Evolutionary conservation across 352 stramenopile species (phyloP).

Genomic region (Thraustochytrium sp.): DNA sequence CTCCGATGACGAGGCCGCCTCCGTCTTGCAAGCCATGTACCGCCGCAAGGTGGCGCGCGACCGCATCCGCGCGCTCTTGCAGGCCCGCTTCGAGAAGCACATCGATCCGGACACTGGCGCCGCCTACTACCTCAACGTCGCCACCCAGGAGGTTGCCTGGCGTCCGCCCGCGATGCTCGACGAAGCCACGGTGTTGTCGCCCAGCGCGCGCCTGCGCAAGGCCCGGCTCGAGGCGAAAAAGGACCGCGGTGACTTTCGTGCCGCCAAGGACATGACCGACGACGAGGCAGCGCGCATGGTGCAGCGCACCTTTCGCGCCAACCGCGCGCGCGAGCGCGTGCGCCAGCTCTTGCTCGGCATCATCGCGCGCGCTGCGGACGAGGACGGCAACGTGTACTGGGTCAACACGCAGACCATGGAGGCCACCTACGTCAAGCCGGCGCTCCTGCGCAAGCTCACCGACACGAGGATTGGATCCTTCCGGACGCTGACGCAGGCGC

Average conservation of each 20-base stretch:
- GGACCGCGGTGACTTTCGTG: neutral
- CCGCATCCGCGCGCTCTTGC: neutral
- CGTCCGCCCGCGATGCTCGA: neutral
- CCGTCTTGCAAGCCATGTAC: neutral
- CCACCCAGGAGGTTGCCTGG: neutral
- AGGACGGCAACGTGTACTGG: conserved; percentile 28
- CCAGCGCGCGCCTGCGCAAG: neutral
- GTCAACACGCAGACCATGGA: conserved; percentile 15
- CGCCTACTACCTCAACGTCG: conserved; percentile 8
- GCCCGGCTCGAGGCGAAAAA: conserved; percentile 2
- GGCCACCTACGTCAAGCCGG: conserved; percentile 25
- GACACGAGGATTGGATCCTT: neutral
- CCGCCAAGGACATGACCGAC: conserved; percentile 14
- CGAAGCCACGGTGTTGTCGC: neutral
- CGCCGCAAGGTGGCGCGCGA: neutral
- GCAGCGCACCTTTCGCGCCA: neutral
- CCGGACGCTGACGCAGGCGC: neutral
- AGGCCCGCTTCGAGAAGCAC: conserved; percentile 4
- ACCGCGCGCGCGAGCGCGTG: neutral
- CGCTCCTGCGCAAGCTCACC: conserved; percentile 1
- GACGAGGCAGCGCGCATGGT: conserved; percentile 15
- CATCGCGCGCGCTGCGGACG: conserved; percentile 3
- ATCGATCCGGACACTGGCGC: neutral
- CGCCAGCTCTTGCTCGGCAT: neutral
- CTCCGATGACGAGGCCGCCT: neutral